These are phyloP conservation scores for Chaetomium fimeti DNA, from an alignment of 495 filamentous ascomycete genomes.

Conservation along the genomic window DNA sequence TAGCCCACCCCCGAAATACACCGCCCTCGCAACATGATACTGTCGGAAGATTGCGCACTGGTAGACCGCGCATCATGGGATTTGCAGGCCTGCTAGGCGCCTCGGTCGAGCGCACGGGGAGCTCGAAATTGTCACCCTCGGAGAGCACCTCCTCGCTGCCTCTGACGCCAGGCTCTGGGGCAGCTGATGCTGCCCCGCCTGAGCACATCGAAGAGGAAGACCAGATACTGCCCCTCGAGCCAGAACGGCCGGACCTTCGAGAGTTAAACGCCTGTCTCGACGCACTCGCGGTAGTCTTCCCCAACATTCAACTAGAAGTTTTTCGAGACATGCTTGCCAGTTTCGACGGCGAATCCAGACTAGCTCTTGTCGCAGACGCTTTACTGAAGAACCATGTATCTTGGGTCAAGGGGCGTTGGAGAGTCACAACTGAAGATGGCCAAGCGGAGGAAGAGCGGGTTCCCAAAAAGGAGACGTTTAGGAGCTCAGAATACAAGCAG, in stretches of 20 bases:
- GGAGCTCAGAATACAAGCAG: slow-evolving; percentile 66
- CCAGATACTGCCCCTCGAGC: slow-evolving; percentile 40
- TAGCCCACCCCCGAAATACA: background rate
- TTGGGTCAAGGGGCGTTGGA: slow-evolving; percentile 74
- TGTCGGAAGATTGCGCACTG: background rate
- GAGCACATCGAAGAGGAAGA: slow-evolving; percentile 50
- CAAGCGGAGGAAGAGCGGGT: slow-evolving; percentile 42
- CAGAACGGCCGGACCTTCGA: slow-evolving; percentile 58
- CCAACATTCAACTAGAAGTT: slow-evolving; percentile 84
- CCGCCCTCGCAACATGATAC: slow-evolving; percentile 3
- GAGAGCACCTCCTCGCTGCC: slow-evolving; percentile 14
- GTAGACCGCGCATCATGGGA: slow-evolving; percentile 28
- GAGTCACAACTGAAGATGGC: slow-evolving; percentile 43
- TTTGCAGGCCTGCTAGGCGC: slow-evolving; percentile 29
- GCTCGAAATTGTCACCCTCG: slow-evolving; percentile 18
- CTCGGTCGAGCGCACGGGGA: slow-evolving; percentile 22
- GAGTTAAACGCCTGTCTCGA: slow-evolving; percentile 75
- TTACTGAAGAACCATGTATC: slow-evolving; percentile 73
- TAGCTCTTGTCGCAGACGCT: slow-evolving; percentile 82
- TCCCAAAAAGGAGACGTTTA: slow-evolving; percentile 69
- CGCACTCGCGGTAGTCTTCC: slow-evolving; percentile 73
- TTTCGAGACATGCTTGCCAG: slow-evolving; percentile 83
- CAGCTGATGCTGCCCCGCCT: slow-evolving; percentile 17
- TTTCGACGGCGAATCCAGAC: slow-evolving; percentile 76
- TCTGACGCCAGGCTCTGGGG: background rate